phyloP scores from a whole-genome alignment of 768 basidiomycete species.

The Bullera alba region DNA sequence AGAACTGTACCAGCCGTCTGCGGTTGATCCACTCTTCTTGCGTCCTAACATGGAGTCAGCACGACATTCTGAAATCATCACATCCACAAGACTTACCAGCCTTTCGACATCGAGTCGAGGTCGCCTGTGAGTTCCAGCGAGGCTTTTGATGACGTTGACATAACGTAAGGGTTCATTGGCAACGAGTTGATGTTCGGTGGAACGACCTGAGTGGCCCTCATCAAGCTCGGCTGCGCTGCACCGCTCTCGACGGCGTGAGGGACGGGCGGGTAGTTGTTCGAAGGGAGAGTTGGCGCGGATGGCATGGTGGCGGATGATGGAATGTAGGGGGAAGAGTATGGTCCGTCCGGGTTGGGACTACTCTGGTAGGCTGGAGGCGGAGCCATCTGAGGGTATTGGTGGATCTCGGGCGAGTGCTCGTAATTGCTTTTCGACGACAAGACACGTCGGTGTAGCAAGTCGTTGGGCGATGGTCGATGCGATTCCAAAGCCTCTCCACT shows the following conservation, averaged over 20 bases:
- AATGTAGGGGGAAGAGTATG: conserved; percentile 14
- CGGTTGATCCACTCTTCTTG: conserved; percentile 61
- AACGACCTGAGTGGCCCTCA: conserved; percentile 36
- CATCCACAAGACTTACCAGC: conserved; percentile 42
- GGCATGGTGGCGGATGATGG: background rate
- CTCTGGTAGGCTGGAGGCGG: conserved; percentile 13
- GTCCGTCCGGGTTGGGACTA: conserved; percentile 12
- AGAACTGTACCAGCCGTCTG: conserved; percentile 80
- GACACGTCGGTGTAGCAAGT: conserved; percentile 52
- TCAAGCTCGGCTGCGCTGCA: conserved; percentile 33
- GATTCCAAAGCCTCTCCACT: conserved; percentile 28
- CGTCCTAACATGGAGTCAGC: conserved; percentile 37
- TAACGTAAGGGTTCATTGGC: conserved; percentile 11
- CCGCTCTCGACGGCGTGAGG: too few relatives aligned
- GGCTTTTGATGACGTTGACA: conserved; percentile 30
- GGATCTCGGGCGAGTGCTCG: conserved; percentile 14
- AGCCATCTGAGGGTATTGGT: conserved; percentile 17
- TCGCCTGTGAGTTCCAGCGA: conserved; percentile 45
- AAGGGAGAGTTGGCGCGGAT: background rate
- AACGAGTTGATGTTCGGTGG: conserved; percentile 9
- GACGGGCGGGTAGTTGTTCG: background rate
- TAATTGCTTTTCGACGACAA: conserved; percentile 20
- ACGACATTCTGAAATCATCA: background rate
- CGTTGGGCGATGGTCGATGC: conserved; percentile 18
- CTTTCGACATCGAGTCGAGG: conserved; percentile 48